Percentiles rank a stretch among this genome's conserved stretches.
These are phyloP conservation scores for Pisolithus microcarpus DNA, from an alignment of 768 basidiomycete genomes.

Conservation along the genomic window DNA sequence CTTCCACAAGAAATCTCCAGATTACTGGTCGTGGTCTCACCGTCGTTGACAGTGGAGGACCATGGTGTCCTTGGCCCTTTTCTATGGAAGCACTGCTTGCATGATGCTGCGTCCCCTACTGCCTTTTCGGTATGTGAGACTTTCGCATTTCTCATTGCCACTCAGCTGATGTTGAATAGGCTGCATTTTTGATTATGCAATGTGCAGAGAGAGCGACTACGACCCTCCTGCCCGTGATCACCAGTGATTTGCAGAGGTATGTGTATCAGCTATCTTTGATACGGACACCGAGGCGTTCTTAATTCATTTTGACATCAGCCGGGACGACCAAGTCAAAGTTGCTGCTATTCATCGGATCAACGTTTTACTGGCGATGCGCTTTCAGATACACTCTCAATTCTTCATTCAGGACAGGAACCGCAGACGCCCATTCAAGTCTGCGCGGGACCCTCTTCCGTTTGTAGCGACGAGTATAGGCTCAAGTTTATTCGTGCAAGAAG, in stretches of 20 bases:
- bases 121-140: slow-evolving; percentile 43
- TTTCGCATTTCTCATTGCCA: neutral
- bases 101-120: slow-evolving; percentile 32
- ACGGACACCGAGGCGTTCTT: neutral
- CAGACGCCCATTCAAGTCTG: slow-evolving; percentile 59
- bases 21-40: slow-evolving; percentile 57
- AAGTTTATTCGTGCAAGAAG: slow-evolving; percentile 46
- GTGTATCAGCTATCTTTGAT: slow-evolving; percentile 19
- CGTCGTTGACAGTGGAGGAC: slow-evolving; percentile 43
- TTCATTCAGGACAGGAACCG: slow-evolving; percentile 53
- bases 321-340: slow-evolving; percentile 29
- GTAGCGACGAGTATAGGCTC: slow-evolving; percentile 72
- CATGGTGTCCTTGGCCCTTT: slow-evolving; percentile 44
- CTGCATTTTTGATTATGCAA: slow-evolving; percentile 65
- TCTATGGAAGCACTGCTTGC: slow-evolving; percentile 52
- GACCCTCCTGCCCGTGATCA: slow-evolving; percentile 43
- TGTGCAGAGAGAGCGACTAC: slow-evolving; percentile 55
- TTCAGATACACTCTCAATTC: slow-evolving; percentile 58
- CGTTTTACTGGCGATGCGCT: slow-evolving; percentile 58
- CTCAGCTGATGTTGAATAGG: slow-evolving; percentile 25
- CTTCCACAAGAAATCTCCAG: slow-evolving; percentile 44
- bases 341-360: slow-evolving; percentile 50
- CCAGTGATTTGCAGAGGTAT: slow-evolving; percentile 48
- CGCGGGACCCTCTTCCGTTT: slow-evolving; percentile 67
- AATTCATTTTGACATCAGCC: slow-evolving; percentile 1